Percentiles rank a stretch among this genome's conserved stretches.
Conservation (phyloP, 345 rosid species). For the Leavenworthia alabamica region DNA sequence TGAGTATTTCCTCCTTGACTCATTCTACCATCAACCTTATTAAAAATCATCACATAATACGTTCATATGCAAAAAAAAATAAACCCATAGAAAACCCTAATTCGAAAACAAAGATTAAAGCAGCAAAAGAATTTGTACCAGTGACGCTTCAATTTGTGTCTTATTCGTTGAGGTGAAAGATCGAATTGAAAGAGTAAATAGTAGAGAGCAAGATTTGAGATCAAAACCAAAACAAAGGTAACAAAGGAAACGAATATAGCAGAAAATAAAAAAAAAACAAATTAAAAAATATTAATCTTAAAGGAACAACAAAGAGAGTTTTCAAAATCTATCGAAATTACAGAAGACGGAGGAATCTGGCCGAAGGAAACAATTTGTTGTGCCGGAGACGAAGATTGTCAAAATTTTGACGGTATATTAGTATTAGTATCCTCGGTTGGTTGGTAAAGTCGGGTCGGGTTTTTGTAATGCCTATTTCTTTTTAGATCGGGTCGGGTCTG, state of each 20-base stretch:
- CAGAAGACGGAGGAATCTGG: slow-evolving; percentile 26
- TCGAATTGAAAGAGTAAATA: slow-evolving; percentile 1
- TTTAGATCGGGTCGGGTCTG: too few relatives aligned
- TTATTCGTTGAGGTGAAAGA: slow-evolving; percentile 14
- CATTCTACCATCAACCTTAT: slow-evolving; percentile 61
- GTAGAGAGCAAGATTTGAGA: slow-evolving; percentile 24
- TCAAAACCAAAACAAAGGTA: slow-evolving; percentile 18
- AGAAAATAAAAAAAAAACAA: background rate
- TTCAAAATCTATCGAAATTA: slow-evolving; percentile 15
- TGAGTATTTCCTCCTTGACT: slow-evolving; percentile 68
- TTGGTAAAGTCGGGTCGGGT: background rate
- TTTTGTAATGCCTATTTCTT: background rate
- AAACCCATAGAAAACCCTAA: slow-evolving; percentile 19
- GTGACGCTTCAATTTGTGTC: slow-evolving; percentile 8
- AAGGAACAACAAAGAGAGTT: slow-evolving; percentile 9
- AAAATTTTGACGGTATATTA: slow-evolving; percentile 5
- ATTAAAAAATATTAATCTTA: background rate
- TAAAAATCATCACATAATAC: background rate
- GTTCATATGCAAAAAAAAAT: background rate
- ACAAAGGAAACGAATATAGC: slow-evolving; percentile 20
- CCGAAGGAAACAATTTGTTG: slow-evolving; percentile 12
- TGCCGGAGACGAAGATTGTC: slow-evolving; percentile 25
- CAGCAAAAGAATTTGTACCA: background rate
- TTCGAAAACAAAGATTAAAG: background rate
- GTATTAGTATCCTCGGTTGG: too few relatives aligned